Percentiles rank a stretch among this genome's conserved stretches.
Conservation (phyloP, 345 rosid genomes). For the Hibiscus syriacus region DNA sequence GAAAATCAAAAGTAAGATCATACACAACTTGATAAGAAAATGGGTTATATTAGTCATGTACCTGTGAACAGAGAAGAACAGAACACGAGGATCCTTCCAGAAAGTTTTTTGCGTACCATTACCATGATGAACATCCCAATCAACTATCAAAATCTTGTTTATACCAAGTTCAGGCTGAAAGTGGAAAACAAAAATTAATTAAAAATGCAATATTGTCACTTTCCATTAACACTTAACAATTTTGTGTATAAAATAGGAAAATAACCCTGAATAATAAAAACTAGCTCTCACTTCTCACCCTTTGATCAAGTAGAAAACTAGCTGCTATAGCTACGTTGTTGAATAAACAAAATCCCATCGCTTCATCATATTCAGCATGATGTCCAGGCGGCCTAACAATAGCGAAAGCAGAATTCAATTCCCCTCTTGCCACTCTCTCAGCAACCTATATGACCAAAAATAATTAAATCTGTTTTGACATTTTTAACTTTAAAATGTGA, state of each 20-base stretch:
- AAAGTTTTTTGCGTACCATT: slow-evolving; percentile 91
- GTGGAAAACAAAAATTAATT: not conserved
- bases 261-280: no score
- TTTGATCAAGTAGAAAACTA: slow-evolving; percentile 53
- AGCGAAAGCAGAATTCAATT: slow-evolving; percentile 73
- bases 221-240: not conserved
- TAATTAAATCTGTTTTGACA: no score
- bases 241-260: not conserved
- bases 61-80: slow-evolving; percentile 99
- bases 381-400: slow-evolving; percentile 99
- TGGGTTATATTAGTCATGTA: slow-evolving; percentile 15
- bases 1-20: slow-evolving; percentile 2
- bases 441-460: slow-evolving; percentile 32
- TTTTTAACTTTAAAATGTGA: not conserved
- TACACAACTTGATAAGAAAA: slow-evolving; percentile 5
- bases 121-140: slow-evolving; percentile 99
- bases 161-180: slow-evolving; percentile 69
- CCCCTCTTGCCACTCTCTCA: slow-evolving; percentile 77
- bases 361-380: slow-evolving; percentile 80
- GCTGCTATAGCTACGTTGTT: slow-evolving; percentile 93
- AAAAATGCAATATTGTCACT: not conserved
- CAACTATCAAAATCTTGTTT: slow-evolving; percentile 79
- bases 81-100: slow-evolving; percentile 83
- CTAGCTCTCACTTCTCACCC: slow-evolving; percentile 65
- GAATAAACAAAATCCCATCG: slow-evolving; percentile 91